Conservation (phyloP, 2,329 filamentous ascomycete species). For the Calycina marina region DNA sequence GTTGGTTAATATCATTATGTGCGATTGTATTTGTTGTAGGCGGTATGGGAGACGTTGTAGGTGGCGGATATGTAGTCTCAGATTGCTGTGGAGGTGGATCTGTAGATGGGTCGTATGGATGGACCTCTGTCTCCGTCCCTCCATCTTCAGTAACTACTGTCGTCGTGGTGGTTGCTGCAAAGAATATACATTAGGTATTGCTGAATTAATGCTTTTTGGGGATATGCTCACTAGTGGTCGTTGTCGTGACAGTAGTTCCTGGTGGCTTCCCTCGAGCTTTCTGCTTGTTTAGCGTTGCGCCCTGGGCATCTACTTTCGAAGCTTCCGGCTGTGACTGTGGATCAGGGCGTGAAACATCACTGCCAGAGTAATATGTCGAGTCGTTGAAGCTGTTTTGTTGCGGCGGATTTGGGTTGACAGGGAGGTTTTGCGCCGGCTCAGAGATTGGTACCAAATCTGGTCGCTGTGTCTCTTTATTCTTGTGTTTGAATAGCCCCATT, state of each 20-base stretch:
- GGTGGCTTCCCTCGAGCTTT: slow-evolving; percentile 1
- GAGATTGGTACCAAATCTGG: slow-evolving; percentile 4
- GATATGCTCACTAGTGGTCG: neutral
- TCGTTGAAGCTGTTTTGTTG: neutral
- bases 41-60: no score
- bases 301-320: neutral
- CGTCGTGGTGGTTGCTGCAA: neutral
- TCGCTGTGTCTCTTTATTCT: slow-evolving; percentile 10
- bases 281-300: slow-evolving; percentile 4
- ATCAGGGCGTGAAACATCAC: no score
- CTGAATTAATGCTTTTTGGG: no score
- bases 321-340: no score
- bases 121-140: neutral
- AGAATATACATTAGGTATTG: no score
- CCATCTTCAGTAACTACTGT: neutral
- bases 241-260: neutral
- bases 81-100: neutral
- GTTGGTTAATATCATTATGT: neutral
- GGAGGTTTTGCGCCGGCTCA: neutral
- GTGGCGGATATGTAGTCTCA: neutral
- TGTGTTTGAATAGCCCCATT: slow-evolving; percentile 14
- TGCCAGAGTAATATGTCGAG: neutral
- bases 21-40: neutral
- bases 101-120: neutral
- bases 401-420: slow-evolving; percentile 1